A percentile compares a stretch with the other conserved stretches of the same genome.
phyloP scores from a whole-genome alignment of 2,329 filamentous ascomycete species.

The Cercospora berteroae region DNA sequence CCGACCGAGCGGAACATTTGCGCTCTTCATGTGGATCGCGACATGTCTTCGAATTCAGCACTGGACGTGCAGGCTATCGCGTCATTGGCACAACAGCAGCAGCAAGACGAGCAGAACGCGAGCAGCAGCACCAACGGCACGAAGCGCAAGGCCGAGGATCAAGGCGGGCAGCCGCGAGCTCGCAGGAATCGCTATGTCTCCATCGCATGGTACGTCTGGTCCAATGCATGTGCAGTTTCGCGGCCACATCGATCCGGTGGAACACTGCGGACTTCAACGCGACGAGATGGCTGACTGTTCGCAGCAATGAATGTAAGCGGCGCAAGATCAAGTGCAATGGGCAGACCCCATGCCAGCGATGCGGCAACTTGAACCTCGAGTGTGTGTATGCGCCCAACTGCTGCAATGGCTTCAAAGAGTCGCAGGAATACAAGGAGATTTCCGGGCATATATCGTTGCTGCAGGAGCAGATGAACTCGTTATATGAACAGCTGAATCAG shows the following conservation, averaged over 20 bases:
- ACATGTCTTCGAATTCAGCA: constrained; percentile 12
- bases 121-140: constrained; percentile 31
- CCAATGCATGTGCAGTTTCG: neutral
- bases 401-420: constrained; percentile 84
- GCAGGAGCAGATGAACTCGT: constrained; percentile 78
- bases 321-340: constrained; percentile 69
- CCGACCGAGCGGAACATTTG: constrained; percentile 5
- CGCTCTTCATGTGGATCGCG: neutral
- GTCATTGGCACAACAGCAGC: constrained; percentile 22
- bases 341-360: constrained; percentile 63
- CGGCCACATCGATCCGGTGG: neutral
- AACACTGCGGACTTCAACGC: neutral
- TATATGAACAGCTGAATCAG: constrained; percentile 69
- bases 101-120: constrained; percentile 21
- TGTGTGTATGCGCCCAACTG: constrained; percentile 66
- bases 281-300: neutral
- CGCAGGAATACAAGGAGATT: constrained; percentile 86
- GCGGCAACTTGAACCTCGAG: constrained; percentile 62
- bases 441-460: constrained; percentile 68
- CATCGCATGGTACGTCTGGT: constrained; percentile 58
- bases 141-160: constrained; percentile 46
- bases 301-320: constrained; percentile 63
- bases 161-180: constrained; percentile 48
- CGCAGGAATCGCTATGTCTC: constrained; percentile 68
- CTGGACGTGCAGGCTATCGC: constrained; percentile 25